Evolutionary conservation across 2,329 filamentous ascomycete genomes (phyloP).

Genomic region (Phaeosphaeria sp.): DNA sequence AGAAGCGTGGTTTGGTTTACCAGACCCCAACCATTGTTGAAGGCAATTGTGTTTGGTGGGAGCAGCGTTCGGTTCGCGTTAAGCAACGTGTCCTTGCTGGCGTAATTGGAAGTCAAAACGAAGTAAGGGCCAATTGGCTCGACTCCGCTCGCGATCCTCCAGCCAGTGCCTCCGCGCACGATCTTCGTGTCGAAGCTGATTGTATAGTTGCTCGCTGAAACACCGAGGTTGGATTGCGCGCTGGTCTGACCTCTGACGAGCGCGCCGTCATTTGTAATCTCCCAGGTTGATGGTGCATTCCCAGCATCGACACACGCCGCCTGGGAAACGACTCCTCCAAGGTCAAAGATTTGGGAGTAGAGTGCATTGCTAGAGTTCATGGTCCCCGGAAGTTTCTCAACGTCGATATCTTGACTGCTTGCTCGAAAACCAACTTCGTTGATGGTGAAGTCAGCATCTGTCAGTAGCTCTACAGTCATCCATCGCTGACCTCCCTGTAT

Average conservation of each 20-base stretch:
- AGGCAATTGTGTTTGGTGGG: constrained; percentile 45
- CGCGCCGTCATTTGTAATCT: constrained; percentile 45
- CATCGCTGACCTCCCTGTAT: constrained; percentile 53
- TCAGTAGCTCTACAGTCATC: constrained; percentile 49
- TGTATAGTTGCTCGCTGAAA: constrained; percentile 43
- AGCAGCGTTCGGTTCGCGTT: constrained; percentile 47
- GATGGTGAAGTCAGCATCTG: constrained; percentile 40
- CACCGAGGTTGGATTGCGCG: constrained; percentile 22
- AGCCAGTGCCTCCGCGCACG: constrained; percentile 48
- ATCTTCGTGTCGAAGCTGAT: constrained; percentile 50
- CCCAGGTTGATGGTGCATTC: constrained; percentile 40
- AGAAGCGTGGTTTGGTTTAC: constrained; percentile 48
- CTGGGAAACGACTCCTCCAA: constrained; percentile 46
- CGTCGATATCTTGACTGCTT: constrained; percentile 22
- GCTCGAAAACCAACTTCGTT: constrained; percentile 40
- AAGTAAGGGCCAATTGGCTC: constrained; percentile 28
- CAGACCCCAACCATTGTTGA: constrained; percentile 44
- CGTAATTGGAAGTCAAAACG: constrained; percentile 25
- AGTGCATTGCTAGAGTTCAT: not conserved
- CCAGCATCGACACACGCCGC: constrained; percentile 49
- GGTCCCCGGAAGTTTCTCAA: not conserved
- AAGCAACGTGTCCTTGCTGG: constrained; percentile 27
- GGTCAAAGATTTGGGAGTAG: constrained; percentile 47
- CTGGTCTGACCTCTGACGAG: constrained; percentile 45
- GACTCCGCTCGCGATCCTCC: constrained; percentile 39